Evolutionary conservation across 345 rosid genomes (phyloP).

Genomic region (Syzygium jambos): DNA sequence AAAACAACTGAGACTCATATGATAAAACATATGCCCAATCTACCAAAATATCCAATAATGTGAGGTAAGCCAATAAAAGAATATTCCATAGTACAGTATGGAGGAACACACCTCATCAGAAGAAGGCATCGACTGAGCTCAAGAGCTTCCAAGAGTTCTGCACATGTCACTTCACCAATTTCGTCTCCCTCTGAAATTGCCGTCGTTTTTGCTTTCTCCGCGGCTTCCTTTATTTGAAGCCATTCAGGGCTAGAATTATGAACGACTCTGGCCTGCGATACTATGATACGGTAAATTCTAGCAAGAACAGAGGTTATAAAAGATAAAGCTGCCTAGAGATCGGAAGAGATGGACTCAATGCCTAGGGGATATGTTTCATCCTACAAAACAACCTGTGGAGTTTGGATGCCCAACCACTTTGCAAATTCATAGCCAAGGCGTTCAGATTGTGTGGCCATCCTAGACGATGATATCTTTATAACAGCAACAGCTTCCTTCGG

Average conservation of each 20-base stretch:
- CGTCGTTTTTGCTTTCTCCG: conserved; percentile 76
- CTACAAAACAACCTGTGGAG: conserved; percentile 70
- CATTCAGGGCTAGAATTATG: conserved; percentile 86
- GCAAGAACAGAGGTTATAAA: not conserved
- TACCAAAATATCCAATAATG: not conserved
- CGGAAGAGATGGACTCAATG: not conserved
- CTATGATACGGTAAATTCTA: not conserved
- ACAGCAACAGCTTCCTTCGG: conserved; percentile 90
- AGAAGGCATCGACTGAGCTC: conserved; percentile 96
- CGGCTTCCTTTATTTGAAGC: conserved; percentile 84
- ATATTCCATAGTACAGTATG: not conserved
- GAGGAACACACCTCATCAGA: conserved; percentile 66
- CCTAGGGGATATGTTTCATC: not conserved
- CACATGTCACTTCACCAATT: conserved; percentile 82
- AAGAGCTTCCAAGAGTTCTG: conserved; percentile 97
- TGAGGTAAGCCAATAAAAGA: not conserved
- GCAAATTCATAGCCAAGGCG: conserved; percentile 99
- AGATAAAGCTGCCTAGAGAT: not conserved
- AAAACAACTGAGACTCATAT: not conserved
- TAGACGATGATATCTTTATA: conserved; percentile 92
- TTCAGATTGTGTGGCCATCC: conserved; percentile 99
- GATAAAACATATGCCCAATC: not conserved
- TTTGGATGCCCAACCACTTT: conserved; percentile 82
- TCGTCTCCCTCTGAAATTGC: conserved; percentile 76
- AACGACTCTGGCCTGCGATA: conserved; percentile 79